These are phyloP conservation scores for Euphorbia pulcherrima DNA, from an alignment of 345 rosid species.

Conservation along the genomic window DNA sequence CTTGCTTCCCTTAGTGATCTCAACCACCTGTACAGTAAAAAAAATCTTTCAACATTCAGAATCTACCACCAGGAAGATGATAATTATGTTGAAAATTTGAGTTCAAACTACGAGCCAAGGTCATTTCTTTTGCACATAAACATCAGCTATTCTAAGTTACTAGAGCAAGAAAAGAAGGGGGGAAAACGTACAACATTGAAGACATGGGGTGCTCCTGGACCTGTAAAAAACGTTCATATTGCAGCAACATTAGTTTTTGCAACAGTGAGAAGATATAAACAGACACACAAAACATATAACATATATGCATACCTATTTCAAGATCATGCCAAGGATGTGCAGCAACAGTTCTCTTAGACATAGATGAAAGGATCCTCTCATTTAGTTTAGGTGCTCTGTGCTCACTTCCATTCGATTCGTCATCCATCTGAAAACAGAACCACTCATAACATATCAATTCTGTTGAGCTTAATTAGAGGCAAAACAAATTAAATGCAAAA, in stretches of 20 bases:
- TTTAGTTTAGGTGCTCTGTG: slow-evolving; percentile 52
- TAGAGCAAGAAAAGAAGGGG: neutral
- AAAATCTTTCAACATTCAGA: neutral
- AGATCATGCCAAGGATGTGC: slow-evolving; percentile 99
- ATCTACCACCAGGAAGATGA: neutral
- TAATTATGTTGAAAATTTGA: too few relatives aligned
- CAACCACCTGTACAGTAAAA: slow-evolving; percentile 59
- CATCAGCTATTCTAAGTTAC: slow-evolving; percentile 1
- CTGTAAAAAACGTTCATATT: slow-evolving; percentile 34
- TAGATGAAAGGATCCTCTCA: slow-evolving; percentile 88
- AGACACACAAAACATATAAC: neutral
- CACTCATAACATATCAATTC: neutral
- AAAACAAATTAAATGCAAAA: neutral
- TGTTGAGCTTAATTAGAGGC: neutral
- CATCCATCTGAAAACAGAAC: slow-evolving; percentile 25
- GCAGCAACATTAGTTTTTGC: slow-evolving; percentile 23
- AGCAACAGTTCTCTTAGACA: slow-evolving; percentile 94
- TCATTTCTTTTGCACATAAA: too few relatives aligned
- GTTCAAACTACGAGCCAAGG: too few relatives aligned
- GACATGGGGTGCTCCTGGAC: slow-evolving; percentile 79
- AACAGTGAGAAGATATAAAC: slow-evolving; percentile 1
- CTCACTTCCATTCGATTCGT: neutral
- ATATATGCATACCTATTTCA: slow-evolving; percentile 61
- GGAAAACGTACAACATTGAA: slow-evolving; percentile 36
- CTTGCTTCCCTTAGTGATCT: slow-evolving; percentile 94